Conservation (phyloP, 495 filamentous ascomycete genomes). For the Xylaria castorea region DNA sequence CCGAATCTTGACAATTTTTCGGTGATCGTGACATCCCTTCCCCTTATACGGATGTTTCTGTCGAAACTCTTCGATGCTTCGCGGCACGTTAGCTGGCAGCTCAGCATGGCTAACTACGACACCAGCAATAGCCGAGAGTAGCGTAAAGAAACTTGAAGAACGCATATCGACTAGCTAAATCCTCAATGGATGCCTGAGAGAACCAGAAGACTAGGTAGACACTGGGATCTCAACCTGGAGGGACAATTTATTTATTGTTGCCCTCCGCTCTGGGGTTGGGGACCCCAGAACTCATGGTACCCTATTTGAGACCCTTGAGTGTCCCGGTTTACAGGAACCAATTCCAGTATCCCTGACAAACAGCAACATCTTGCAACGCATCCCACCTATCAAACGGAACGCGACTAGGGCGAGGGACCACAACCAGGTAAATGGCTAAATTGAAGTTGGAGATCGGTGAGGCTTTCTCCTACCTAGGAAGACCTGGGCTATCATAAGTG, state of each 20-base stretch:
- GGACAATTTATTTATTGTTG: not conserved
- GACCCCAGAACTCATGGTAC: not conserved
- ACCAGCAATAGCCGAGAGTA: slow-evolving; percentile 24
- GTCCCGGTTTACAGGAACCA: not conserved
- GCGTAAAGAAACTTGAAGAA: slow-evolving; percentile 28
- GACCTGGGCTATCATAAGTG: not conserved
- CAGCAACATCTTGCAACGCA: slow-evolving; percentile 1
- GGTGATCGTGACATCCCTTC: slow-evolving; percentile 31
- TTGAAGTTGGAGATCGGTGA: not conserved
- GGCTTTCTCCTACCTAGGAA: not conserved
- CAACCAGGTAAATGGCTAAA: slow-evolving; percentile 8
- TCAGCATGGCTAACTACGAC: slow-evolving; percentile 27
- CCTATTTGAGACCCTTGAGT: not conserved
- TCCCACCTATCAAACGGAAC: slow-evolving; percentile 21
- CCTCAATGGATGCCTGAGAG: not conserved
- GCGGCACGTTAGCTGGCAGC: slow-evolving; percentile 37
- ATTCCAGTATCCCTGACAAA: not conserved
- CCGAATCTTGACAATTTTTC: slow-evolving; percentile 56
- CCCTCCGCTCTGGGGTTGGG: not conserved
- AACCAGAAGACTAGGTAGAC: slow-evolving; percentile 1
- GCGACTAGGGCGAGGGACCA: not conserved
- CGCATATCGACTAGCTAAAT: slow-evolving; percentile 19
- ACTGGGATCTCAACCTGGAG: not conserved
- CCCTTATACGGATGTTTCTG: slow-evolving; percentile 38
- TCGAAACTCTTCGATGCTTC: slow-evolving; percentile 41